Percentiles rank a stretch among this genome's conserved stretches.
Conservation (phyloP, 179 eudicot species). For the Silene vulgaris region DNA sequence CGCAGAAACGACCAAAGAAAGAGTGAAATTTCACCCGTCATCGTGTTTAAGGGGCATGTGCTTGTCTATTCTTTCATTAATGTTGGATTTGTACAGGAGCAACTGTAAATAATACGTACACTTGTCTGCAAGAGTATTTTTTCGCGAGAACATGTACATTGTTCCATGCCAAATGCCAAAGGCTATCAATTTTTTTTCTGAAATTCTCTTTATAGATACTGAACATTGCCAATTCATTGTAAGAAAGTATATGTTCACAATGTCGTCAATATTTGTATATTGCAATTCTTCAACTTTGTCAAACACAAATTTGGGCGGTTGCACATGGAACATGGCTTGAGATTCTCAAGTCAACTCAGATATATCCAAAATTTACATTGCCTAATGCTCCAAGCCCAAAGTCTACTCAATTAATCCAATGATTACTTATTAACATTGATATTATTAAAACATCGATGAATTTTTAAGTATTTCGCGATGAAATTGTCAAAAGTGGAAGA, state of each 20-base stretch:
- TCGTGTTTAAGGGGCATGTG: slow-evolving; percentile 14
- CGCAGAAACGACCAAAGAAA: not conserved
- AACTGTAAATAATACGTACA: slow-evolving; percentile 10
- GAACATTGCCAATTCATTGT: too few relatives aligned
- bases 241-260: too few relatives aligned
- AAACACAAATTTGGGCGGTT: not conserved
- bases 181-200: not conserved
- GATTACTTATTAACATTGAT: too few relatives aligned
- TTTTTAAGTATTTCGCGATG: too few relatives aligned
- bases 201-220: too few relatives aligned
- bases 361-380: not conserved
- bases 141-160: not conserved
- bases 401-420: too few relatives aligned
- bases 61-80: not conserved
- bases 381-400: too few relatives aligned
- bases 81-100: not conserved
- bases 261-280: too few relatives aligned
- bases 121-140: not conserved
- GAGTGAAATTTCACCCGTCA: slow-evolving; percentile 8
- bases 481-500: too few relatives aligned
- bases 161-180: not conserved
- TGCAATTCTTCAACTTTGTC: not conserved
- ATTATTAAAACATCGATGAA: too few relatives aligned
- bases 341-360: not conserved
- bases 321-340: not conserved